Conservation (phyloP, 1,284 basidiomycete species). For the Wallemia hederae region DNA sequence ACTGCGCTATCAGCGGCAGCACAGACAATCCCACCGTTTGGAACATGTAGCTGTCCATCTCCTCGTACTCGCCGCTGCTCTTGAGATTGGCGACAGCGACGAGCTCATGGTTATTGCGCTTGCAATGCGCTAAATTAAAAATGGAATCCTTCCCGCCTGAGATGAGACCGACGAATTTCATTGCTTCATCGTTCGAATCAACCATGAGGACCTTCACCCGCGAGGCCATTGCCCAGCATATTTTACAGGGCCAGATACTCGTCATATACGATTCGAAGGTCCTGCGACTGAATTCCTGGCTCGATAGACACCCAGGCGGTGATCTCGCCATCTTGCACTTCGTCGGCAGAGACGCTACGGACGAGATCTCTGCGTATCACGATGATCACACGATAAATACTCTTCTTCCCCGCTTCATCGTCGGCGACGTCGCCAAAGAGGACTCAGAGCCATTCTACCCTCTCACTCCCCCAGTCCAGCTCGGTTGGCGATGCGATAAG, state of each 20-base stretch:
- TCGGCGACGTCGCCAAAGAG: slow-evolving; percentile 37
- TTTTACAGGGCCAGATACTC: slow-evolving; percentile 45
- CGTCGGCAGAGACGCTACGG: slow-evolving; percentile 73
- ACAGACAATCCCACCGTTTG: slow-evolving; percentile 20
- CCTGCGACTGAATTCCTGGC: slow-evolving; percentile 57
- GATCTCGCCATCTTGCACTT: slow-evolving; percentile 74
- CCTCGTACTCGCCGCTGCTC: slow-evolving; percentile 63
- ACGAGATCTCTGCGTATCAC: slow-evolving; percentile 88
- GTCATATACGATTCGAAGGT: slow-evolving; percentile 49
- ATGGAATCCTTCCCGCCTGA: slow-evolving; percentile 97
- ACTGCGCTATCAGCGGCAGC: not conserved
- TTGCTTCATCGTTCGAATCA: slow-evolving; percentile 17
- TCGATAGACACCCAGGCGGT: slow-evolving; percentile 65
- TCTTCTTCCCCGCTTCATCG: slow-evolving; percentile 36
- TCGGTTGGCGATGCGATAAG: slow-evolving; percentile 37
- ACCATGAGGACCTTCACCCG: slow-evolving; percentile 17
- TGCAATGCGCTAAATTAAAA: slow-evolving; percentile 77
- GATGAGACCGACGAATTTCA: slow-evolving; percentile 84
- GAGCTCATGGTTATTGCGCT: slow-evolving; percentile 58
- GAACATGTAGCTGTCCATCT: slow-evolving; percentile 94
- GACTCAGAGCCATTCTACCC: slow-evolving; percentile 37
- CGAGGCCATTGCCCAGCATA: slow-evolving; percentile 30
- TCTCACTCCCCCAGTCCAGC: slow-evolving; percentile 61
- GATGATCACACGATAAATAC: slow-evolving; percentile 29
- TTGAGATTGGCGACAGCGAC: slow-evolving; percentile 67